Base-by-base conservation (phyloP, 2,329 filamentous ascomycete genomes). In the Rhynchosporium secalis region DNA sequence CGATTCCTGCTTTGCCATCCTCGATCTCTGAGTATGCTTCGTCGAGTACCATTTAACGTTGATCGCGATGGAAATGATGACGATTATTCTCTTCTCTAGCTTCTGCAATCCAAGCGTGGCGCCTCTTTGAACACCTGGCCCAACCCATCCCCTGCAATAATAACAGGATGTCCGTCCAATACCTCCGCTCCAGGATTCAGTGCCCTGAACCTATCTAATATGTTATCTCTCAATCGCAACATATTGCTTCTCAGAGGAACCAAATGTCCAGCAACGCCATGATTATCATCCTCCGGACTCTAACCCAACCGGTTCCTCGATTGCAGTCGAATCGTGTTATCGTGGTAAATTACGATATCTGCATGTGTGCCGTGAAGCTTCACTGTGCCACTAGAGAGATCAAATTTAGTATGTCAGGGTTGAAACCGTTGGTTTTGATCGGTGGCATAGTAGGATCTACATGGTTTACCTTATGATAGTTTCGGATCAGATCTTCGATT, bases 121-220 rank as follows among this genome's bases (percentile, higher is more conserved):
- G 3, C 57, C 61, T 46, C 66, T 69, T 29, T 70, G 65, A 10
- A 71, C 49, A 6, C 59, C 66, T 0, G 68, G 68, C 0, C 69
- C 69, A 8, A 70, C 62, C 63, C 66, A 71, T 43, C 70, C 69
- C 69, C 69, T 3, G 69, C 69, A 13, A 71, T 65, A 9, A 71
- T 70, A 4, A 70, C 36, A 1, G 68, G 65, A n/a, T 61, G 5
- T 9, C 65, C 46, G 1, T 57, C 41, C 1, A 61, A 26, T 1
- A 70, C 45, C 0, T 61, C 46, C 0, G 29, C 36, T 10, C 46
- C 51, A 0, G 58, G 62, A 29, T 70, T 68, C 1, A 69, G 47
- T 33, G 61, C 29, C 7, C 15, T 8, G 29, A 63, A 71, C 9
- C 58, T 38, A 2, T 26, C 36, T 13, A 56, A 20, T 20, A 63